Evolutionary conservation across 345 rosid species (phyloP).

Genomic region (Theobroma cacao): DNA sequence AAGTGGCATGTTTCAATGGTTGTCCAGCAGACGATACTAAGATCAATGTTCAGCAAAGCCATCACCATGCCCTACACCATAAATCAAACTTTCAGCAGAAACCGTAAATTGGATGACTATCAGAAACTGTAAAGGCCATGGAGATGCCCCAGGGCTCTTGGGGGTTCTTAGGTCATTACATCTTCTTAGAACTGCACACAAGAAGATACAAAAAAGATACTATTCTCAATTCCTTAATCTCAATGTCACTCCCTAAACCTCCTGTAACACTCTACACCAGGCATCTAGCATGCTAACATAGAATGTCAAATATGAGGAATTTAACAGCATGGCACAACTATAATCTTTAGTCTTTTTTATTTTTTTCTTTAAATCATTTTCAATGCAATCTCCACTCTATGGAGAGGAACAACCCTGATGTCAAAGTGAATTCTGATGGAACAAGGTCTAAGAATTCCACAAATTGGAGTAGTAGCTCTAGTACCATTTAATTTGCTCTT

Average conservation of each 20-base stretch:
- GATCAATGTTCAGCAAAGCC: constrained; percentile 8
- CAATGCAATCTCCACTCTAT: constrained; percentile 9
- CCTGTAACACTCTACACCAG: constrained; percentile 4
- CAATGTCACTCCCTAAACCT: constrained; percentile 21
- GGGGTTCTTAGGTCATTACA: constrained; percentile 9
- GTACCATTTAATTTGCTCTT: constrained; percentile 23
- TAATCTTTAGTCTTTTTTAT: neutral
- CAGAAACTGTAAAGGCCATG: constrained; percentile 20
- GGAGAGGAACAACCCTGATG: constrained; percentile 4
- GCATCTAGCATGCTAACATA: neutral
- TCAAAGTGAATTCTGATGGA: constrained; percentile 14
- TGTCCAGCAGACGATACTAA: constrained; percentile 4
- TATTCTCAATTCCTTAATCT: constrained; percentile 6
- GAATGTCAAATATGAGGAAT: neutral
- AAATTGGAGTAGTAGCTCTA: constrained; percentile 22
- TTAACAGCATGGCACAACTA: neutral
- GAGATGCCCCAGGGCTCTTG: neutral
- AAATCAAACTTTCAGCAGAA: constrained; percentile 12
- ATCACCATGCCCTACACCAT: neutral
- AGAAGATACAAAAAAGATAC: neutral
- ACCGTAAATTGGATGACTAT: neutral
- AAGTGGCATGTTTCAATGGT: neutral
- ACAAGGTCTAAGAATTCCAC: constrained; percentile 20
- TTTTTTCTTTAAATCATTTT: neutral
- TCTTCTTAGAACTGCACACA: constrained; percentile 7